These are phyloP conservation scores for Rhizophora mangle DNA, from an alignment of 345 rosid species.

Conservation along the genomic window DNA sequence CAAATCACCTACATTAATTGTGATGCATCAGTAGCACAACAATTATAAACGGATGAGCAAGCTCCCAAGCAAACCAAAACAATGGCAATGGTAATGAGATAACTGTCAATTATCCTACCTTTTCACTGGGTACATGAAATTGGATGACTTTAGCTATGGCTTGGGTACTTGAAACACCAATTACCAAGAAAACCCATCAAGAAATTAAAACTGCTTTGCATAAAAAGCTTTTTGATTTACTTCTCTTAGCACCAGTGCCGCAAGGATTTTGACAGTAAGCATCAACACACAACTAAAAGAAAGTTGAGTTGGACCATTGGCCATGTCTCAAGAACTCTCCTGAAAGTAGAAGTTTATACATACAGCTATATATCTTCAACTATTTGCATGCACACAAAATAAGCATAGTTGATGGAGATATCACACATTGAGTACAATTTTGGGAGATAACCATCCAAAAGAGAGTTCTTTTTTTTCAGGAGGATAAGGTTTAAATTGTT, in stretches of 20 bases:
- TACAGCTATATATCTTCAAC: not conserved
- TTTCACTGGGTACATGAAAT: not conserved
- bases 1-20: conserved; percentile 43
- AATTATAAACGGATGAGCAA: not conserved
- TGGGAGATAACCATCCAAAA: not conserved
- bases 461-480: not conserved
- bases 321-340: not conserved
- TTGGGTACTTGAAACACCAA: not conserved
- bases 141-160: not conserved
- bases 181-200: not conserved
- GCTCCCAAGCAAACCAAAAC: conserved; percentile 3
- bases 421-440: not conserved
- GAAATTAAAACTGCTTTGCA: conserved; percentile 4
- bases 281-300: conserved; percentile 15
- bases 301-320: conserved; percentile 6
- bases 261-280: not conserved
- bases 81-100: too few relatives aligned
- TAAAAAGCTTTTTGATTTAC: not conserved
- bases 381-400: not conserved
- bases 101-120: too few relatives aligned
- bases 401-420: not conserved
- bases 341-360: not conserved
- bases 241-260: not conserved
- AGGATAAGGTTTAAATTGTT: not conserved
- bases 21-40: conserved; percentile 20